A percentile compares a stretch with the other conserved stretches of the same genome.
phyloP scores from a whole-genome alignment of 345 rosid species.

The Arabis alpina region DNA sequence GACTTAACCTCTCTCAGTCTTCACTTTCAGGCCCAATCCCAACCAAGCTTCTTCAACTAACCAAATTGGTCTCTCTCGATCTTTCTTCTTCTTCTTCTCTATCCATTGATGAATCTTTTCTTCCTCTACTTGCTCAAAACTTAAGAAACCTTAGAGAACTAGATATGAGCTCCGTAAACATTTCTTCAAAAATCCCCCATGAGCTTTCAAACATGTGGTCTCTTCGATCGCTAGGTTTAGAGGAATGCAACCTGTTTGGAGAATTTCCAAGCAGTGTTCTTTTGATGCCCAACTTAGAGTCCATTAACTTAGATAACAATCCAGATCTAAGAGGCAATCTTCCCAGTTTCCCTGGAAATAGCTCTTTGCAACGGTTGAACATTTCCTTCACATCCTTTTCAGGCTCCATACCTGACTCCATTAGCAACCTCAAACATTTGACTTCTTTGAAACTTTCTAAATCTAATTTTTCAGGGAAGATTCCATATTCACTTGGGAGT shows the following conservation, averaged over 20 bases:
- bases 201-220: neutral
- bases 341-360: neutral
- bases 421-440: too few species aligned
- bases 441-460: too few species aligned
- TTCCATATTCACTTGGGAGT: too few species aligned
- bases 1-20: neutral
- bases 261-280: slow-evolving; percentile 10
- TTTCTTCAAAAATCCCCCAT: neutral
- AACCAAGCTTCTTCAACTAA: neutral
- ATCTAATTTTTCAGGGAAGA: too few species aligned
- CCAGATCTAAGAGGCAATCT: neutral
- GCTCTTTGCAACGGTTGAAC: neutral
- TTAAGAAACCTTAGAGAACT: neutral
- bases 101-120: neutral
- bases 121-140: neutral
- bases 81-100: neutral
- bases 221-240: neutral
- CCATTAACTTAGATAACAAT: neutral
- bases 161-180: neutral
- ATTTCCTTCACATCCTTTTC: neutral
- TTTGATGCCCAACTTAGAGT: neutral
- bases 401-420: too few species aligned
- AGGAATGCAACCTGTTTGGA: neutral
- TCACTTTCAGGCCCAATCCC: slow-evolving; percentile 8
- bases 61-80: slow-evolving; percentile 16